Base-by-base conservation (phyloP, 108 stramenopile genomes). In the Asterionellopsis glacialis region DNA sequence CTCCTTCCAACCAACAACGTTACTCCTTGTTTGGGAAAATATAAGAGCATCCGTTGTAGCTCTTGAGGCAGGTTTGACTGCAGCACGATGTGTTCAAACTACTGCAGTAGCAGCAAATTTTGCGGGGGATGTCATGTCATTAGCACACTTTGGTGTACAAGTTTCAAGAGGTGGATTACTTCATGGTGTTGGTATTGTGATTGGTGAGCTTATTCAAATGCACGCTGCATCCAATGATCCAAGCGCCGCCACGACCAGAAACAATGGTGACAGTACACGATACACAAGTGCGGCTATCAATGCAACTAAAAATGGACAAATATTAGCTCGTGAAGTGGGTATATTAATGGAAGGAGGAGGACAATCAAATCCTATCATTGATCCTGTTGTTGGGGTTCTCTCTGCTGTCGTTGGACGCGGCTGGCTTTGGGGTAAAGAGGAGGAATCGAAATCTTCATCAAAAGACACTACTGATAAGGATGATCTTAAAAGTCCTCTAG, bases 11-110 rank as follows among this genome's bases (percentile, higher is more conserved):
- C 70, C 62, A 39, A 53, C 67, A 51, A 50, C 68, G 13, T 40
- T 68, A 4, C 33, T 70, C 25, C 52, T 55, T 3, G 77, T 78
- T 9, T 78, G 77, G 77, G 14, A 39, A 14, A 78, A 78, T 51
- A 54, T 78, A 56, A n/a, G 27, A 19, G 40, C 48, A 23, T 73
- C 72, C 9, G 77, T 74, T 15, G 55, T 22, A 4, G 62, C 79
- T 1, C 59, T 75, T 44, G 70, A 80, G 39, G 45, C 70, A 7
- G 74, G 79, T 26, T 60, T 80, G 28, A 64, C 74, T 0, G 70
- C 74, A 16, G 70, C 69, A 24, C 60, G 73, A 26, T 73, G 72
- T 39, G 79, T 55, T 15, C 55, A 80, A 19, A 80, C 79, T 21
- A 64, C 70, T 18, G 70, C 51, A 9, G 70, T 67, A 9, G 79